A percentile compares a stretch with the other conserved stretches of the same genome.
phyloP scores from a whole-genome alignment of 768 basidiomycete genomes.

The Trametes villosa region DNA sequence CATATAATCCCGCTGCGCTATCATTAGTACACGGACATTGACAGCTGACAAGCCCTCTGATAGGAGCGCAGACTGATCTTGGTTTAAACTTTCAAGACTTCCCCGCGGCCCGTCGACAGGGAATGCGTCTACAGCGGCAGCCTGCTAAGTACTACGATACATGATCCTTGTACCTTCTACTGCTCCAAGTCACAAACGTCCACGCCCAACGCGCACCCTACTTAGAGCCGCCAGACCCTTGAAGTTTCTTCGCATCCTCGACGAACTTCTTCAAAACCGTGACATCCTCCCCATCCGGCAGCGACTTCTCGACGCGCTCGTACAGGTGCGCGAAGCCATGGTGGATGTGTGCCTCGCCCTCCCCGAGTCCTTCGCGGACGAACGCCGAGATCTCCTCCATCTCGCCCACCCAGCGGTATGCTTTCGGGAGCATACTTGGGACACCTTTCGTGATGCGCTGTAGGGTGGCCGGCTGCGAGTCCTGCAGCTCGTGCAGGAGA shows the following conservation, averaged over 20 bases:
- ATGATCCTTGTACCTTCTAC: too few relatives aligned
- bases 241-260: conserved; percentile 43
- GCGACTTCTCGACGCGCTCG: conserved; percentile 45
- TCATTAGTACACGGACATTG: too few relatives aligned
- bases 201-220: too few relatives aligned
- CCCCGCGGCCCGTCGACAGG: too few relatives aligned
- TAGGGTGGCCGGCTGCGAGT: conserved; percentile 51
- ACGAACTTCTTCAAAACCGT: conserved; percentile 48
- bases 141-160: too few relatives aligned
- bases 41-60: too few relatives aligned
- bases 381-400: conserved; percentile 67
- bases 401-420: conserved; percentile 65
- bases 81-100: too few relatives aligned
- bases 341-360: conserved; percentile 46
- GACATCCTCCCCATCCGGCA: conserved; percentile 40
- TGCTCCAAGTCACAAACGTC: too few relatives aligned
- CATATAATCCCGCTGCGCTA: too few relatives aligned
- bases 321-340: conserved; percentile 52
- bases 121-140: too few relatives aligned
- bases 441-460: conserved; percentile 43
- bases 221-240: not conserved
- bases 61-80: too few relatives aligned
- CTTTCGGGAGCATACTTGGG: conserved; percentile 61
- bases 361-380: conserved; percentile 37
- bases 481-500: conserved; percentile 50